These are phyloP conservation scores for Hemisphaericaspora nanyangensis DNA, from an alignment of 805 yeast genomes.

Conservation along the genomic window DNA sequence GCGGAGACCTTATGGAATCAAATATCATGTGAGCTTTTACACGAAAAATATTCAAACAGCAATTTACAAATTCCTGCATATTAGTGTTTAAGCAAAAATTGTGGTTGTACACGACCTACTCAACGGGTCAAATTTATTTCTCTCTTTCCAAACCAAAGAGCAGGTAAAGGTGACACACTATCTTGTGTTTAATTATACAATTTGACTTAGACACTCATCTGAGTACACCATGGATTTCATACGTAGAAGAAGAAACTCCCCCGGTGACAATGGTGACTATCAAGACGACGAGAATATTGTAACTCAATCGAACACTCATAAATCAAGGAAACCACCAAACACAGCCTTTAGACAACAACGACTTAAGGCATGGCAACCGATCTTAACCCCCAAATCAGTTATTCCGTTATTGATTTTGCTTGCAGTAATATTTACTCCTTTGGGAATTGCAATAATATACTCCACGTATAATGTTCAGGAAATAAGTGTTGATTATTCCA, in stretches of 20 bases:
- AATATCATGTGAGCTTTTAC: too few relatives aligned
- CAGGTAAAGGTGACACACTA: too few relatives aligned
- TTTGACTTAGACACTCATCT: too few relatives aligned
- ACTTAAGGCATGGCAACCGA: conserved; percentile 76
- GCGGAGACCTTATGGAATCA: too few relatives aligned
- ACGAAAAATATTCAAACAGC: too few relatives aligned
- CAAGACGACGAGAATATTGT: conserved; percentile 9
- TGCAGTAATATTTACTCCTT: conserved; percentile 81
- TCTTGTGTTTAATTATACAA: too few relatives aligned
- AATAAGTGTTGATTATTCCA: conserved; percentile 68
- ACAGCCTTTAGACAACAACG: conserved; percentile 80
- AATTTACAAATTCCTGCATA: too few relatives aligned
- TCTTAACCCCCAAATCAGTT: conserved; percentile 86
- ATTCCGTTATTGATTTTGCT: conserved; percentile 74
- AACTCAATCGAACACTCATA: conserved; percentile 16
- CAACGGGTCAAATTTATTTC: too few relatives aligned
- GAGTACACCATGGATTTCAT: conserved; percentile 36
- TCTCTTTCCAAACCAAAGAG: too few relatives aligned
- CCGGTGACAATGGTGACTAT: conserved; percentile 19
- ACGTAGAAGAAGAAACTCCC: conserved; percentile 27
- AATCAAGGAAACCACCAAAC: conserved; percentile 46
- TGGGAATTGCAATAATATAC: conserved; percentile 79
- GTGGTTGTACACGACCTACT: too few relatives aligned
- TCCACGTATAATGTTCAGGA: conserved; percentile 81
- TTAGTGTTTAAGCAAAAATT: too few relatives aligned